Conservation (phyloP, 2,329 filamentous ascomycete species). For the Apiospora rasikravindrae region DNA sequence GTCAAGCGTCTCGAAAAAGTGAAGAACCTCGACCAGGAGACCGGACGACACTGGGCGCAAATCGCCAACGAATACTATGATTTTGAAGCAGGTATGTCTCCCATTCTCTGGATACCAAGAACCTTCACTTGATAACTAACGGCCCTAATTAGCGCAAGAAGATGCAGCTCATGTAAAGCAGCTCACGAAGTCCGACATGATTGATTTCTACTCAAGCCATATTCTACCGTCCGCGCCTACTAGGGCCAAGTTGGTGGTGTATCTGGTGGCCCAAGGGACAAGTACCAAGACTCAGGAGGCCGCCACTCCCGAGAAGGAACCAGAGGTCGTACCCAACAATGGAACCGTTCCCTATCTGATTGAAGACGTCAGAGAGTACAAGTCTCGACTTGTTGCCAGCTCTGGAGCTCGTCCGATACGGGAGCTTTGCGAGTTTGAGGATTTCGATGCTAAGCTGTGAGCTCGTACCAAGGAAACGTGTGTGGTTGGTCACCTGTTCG, state of each 20-base stretch:
- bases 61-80: slow-evolving; percentile 87
- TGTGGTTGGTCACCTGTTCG: background rate
- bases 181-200: slow-evolving; percentile 79
- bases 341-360: slow-evolving; percentile 67
- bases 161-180: slow-evolving; percentile 77
- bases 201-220: slow-evolving; percentile 77
- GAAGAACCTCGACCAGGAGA: slow-evolving; percentile 90
- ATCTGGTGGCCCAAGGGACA: slow-evolving; percentile 76
- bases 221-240: slow-evolving; percentile 75
- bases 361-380: slow-evolving; percentile 80
- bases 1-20: slow-evolving; percentile 87
- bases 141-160: slow-evolving; percentile 87
- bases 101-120: slow-evolving; percentile 27
- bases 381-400: slow-evolving; percentile 75
- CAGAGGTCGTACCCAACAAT: slow-evolving; percentile 46
- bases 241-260: slow-evolving; percentile 83
- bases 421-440: slow-evolving; percentile 84
- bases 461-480: background rate
- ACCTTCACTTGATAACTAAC: slow-evolving; percentile 70
- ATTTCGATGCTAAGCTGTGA: slow-evolving; percentile 81
- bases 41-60: slow-evolving; percentile 80
- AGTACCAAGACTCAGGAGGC: slow-evolving; percentile 48
- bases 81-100: slow-evolving; percentile 76
- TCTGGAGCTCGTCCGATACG: slow-evolving; percentile 74
- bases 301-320: slow-evolving; percentile 41